Base-by-base conservation (phyloP, 257 asterid species). In the Solanum gandarillasii region DNA sequence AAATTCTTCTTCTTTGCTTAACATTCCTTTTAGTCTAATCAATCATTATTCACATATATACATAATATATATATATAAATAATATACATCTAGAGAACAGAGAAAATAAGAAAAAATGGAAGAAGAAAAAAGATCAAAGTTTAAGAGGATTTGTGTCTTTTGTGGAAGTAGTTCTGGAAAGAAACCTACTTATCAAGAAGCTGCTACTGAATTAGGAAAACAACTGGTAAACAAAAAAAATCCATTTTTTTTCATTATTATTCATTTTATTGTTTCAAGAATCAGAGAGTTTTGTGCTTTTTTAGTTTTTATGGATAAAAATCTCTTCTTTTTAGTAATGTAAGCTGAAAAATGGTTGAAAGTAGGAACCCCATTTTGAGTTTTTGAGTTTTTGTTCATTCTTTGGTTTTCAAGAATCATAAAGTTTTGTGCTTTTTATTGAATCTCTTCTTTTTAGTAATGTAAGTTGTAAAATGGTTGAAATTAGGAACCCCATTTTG, bases 121-220 rank as follows among this genome's bases (percentile, higher is more conserved):
- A 86, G 93, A 74, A 23, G 94, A 88, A 79, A 89, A 38, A 36
- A 88, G 60, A 72, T 96, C 99, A 75, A 93, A 93, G 87, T 96
- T 96, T 90, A 93, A 87, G 29, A 92, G 95, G 79, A 94, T 96
- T 4, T 96, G 99, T 91, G 98, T 96, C 7, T 96, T 92, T 88
- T 96, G 98, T 38, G 98, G 98, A 16, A 95, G 98, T 90, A 90
- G 95, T 89, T 89, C 98, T 9, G 99, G 99, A 70, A 96, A 93
- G 76, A 96, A 96, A 91, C 84, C 92, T 4, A 93, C 92, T 87
- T 96, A 96, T 87, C 99, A 94, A 89, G 93, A 95, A 90, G 98
- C 99, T 48, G 99, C 99, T 31, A 87, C 92, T 79, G 94, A 94
- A 43, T 87, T 96, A 83, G 99, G 98, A 41, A 94, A 93, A 79